phyloP scores from a whole-genome alignment of 2,329 filamentous ascomycete species.

The Pezicula radicicola region DNA sequence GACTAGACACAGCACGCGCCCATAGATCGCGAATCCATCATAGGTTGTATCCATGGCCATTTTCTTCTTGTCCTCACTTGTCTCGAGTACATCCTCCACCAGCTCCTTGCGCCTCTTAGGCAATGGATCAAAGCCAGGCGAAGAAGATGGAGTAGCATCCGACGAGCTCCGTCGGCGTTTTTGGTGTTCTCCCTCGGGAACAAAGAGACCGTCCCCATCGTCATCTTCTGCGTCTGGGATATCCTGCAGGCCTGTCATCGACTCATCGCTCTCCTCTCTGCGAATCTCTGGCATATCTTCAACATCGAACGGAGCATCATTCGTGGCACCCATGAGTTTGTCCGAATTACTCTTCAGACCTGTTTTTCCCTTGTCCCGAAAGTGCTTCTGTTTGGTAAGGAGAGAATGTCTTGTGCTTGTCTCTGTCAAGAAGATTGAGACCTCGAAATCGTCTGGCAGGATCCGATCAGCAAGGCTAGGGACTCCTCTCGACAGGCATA shows the following conservation, averaged over 20 bases:
- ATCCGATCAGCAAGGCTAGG: slow-evolving; percentile 11
- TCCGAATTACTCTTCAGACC: slow-evolving; percentile 51
- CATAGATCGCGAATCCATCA: slow-evolving; percentile 94
- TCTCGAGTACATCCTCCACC: slow-evolving; percentile 28
- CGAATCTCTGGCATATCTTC: slow-evolving; percentile 25
- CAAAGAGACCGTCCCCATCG: slow-evolving; percentile 24
- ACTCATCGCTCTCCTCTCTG: slow-evolving; percentile 24
- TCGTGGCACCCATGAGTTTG: slow-evolving; percentile 54
- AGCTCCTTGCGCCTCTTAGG: slow-evolving; percentile 41
- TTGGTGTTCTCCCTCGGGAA: slow-evolving; percentile 27
- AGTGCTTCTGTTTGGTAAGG: slow-evolving; percentile 80
- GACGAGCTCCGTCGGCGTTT: slow-evolving; percentile 25
- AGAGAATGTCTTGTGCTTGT: slow-evolving; percentile 81
- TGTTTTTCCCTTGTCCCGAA: slow-evolving; percentile 53
- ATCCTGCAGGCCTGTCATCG: slow-evolving; percentile 17
- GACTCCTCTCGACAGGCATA: not conserved
- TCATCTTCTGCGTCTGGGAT: slow-evolving; percentile 16
- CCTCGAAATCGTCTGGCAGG: slow-evolving; percentile 82
- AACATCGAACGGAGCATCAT: slow-evolving; percentile 42
- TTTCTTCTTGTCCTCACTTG: slow-evolving; percentile 77
- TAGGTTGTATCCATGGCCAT: slow-evolving; percentile 81
- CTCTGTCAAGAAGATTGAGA: slow-evolving; percentile 90
- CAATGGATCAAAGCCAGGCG: slow-evolving; percentile 23
- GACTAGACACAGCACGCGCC: slow-evolving; percentile 86
- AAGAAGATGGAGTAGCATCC: slow-evolving; percentile 26